Evolutionary conservation across 1,139 yeast genomes (phyloP).

Genomic region (Diutina rugosa): DNA sequence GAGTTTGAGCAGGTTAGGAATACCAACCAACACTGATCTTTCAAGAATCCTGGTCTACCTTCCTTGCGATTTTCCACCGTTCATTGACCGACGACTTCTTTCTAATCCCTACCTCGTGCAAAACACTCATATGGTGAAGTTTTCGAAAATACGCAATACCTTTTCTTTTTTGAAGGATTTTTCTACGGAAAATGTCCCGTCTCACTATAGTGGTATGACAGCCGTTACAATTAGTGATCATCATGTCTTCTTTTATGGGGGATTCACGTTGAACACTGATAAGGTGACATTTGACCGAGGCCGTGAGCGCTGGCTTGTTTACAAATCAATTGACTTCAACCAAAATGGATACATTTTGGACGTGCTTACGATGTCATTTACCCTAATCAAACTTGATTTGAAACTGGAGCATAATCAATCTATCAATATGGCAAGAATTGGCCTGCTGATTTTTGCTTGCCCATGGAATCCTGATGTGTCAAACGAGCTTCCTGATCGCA

Average conservation of each 20-base stretch:
- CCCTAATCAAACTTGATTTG: conserved; percentile 15
- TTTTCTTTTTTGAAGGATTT: conserved; percentile 12
- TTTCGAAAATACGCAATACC: conserved; percentile 23
- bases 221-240: conserved; percentile 20
- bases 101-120: conserved; percentile 22
- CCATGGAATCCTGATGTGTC: not conserved
- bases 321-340: conserved; percentile 20
- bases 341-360: conserved; percentile 26
- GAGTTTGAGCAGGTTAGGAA: conserved; percentile 18
- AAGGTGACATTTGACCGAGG: conserved; percentile 13
- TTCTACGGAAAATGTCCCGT: conserved; percentile 12
- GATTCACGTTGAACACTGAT: conserved; percentile 18
- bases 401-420: conserved; percentile 5
- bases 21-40: conserved; percentile 20
- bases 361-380: conserved; percentile 17
- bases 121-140: conserved; percentile 15
- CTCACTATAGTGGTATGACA: conserved; percentile 16
- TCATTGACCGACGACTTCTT: conserved; percentile 20
- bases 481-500: not conserved
- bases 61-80: conserved; percentile 29
- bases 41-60: conserved; percentile 23
- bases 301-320: conserved; percentile 24
- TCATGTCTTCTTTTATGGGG: conserved; percentile 31
- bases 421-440: conserved; percentile 6
- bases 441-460: not conserved